Percentiles rank a stretch among this genome's conserved stretches.
Evolutionary conservation across 208 protist species (phyloP).

Genomic region (Sergeia podlipaevii): DNA sequence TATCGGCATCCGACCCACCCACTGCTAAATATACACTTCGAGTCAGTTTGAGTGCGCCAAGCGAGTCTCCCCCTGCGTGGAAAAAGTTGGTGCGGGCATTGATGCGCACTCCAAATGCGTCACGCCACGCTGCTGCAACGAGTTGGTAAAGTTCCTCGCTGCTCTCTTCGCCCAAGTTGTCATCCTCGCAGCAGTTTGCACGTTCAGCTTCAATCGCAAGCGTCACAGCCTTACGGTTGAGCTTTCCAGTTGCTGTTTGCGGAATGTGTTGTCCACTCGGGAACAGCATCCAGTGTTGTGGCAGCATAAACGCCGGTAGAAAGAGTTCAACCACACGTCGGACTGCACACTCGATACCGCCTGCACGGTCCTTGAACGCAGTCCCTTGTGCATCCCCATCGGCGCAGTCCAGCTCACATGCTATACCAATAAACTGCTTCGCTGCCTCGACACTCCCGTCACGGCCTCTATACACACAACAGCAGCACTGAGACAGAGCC

Average conservation of each 20-base stretch:
- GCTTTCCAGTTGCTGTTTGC: slow-evolving; percentile 39
- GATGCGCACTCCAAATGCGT: slow-evolving; percentile 20
- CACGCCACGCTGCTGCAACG: slow-evolving; percentile 24
- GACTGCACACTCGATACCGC: slow-evolving; percentile 11
- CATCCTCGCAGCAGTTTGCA: not conserved
- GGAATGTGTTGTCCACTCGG: slow-evolving; percentile 13
- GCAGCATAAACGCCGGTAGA: slow-evolving; percentile 37
- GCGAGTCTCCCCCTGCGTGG: slow-evolving; percentile 52
- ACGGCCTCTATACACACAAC: not conserved
- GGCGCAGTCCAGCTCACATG: slow-evolving; percentile 11
- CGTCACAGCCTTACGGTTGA: slow-evolving; percentile 13
- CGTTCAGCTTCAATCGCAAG: not conserved
- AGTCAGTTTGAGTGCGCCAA: slow-evolving; percentile 53
- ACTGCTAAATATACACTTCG: slow-evolving; percentile 39
- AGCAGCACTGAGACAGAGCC: slow-evolving; percentile 28
- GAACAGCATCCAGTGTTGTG: slow-evolving; percentile 23
- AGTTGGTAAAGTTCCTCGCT: slow-evolving; percentile 9
- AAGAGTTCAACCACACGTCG: slow-evolving; percentile 21
- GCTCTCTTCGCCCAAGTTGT: not conserved
- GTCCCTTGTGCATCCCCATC: not conserved
- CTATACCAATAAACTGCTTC: slow-evolving; percentile 11
- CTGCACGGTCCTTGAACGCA: not conserved
- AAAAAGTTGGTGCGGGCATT: slow-evolving; percentile 41
- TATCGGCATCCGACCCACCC: slow-evolving; percentile 23
- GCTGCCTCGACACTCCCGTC: not conserved